Evolutionary conservation across 345 rosid species (phyloP).

Genomic region (Brassica napus): DNA sequence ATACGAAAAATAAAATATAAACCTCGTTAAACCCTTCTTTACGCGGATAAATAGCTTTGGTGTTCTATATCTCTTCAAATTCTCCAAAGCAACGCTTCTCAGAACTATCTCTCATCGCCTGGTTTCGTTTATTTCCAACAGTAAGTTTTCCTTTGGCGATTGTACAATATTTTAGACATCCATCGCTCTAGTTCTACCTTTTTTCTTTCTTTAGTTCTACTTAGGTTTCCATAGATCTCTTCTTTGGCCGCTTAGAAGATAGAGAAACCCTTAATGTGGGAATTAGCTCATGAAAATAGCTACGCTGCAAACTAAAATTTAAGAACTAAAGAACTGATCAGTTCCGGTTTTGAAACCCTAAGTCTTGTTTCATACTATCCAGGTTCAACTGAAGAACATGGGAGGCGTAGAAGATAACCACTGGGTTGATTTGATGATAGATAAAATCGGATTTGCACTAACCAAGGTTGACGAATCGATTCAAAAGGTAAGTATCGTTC

Average conservation of each 20-base stretch:
- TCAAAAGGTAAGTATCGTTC: slow-evolving; percentile 15
- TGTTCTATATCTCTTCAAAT: neutral
- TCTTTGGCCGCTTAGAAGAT: neutral
- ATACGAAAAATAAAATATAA: slow-evolving; percentile 5
- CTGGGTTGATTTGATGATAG: slow-evolving; percentile 21
- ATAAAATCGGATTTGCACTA: slow-evolving; percentile 20
- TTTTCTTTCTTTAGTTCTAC: neutral
- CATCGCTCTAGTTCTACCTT: neutral
- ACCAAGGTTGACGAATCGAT: slow-evolving; percentile 27
- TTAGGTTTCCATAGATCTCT: neutral
- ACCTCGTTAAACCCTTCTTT: neutral
- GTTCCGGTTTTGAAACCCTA: neutral
- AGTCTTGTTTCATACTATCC: neutral
- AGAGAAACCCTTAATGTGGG: neutral
- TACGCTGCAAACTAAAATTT: neutral
- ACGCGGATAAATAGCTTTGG: neutral
- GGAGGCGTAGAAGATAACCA: neutral
- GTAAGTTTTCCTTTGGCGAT: slow-evolving; percentile 1
- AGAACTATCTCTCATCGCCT: neutral
- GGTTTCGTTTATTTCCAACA: neutral
- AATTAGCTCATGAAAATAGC: neutral
- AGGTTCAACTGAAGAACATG: slow-evolving; percentile 22
- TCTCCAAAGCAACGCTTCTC: neutral
- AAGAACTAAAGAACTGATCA: neutral
- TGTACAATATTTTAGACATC: neutral